Conservation (phyloP, 2,329 filamentous ascomycete genomes). For the Epichloe sylvatica region DNA sequence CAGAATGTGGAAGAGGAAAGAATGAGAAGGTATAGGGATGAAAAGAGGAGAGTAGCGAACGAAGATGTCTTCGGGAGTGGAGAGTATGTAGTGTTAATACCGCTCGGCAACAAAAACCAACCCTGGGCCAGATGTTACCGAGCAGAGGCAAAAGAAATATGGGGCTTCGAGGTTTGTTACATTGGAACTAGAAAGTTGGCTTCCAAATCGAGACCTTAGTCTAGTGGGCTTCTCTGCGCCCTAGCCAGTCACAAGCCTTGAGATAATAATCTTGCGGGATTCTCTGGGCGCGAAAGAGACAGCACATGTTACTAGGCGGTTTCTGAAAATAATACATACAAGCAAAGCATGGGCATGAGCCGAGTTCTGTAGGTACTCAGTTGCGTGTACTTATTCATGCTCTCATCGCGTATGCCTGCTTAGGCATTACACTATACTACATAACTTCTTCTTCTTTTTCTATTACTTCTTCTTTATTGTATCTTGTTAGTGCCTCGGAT, state of each 20-base stretch:
- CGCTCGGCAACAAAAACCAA: constrained; percentile 6
- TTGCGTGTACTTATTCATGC: too few species aligned
- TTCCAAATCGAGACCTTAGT: not conserved
- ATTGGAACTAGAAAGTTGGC: not conserved
- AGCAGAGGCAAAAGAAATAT: constrained; percentile 5
- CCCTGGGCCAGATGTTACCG: constrained; percentile 9
- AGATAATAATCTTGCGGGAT: constrained; percentile 12
- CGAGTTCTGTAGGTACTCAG: too few species aligned
- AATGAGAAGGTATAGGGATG: constrained; percentile 6
- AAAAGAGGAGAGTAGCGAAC: constrained; percentile 10
- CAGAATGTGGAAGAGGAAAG: constrained; percentile 4
- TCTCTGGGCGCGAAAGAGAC: too few species aligned
- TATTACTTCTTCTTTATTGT: too few species aligned
- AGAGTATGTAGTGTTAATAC: constrained; percentile 13
- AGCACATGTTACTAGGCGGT: too few species aligned
- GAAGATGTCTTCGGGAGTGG: constrained; percentile 9
- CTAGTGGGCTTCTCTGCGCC: not conserved
- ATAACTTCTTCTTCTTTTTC: too few species aligned
- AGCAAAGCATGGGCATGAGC: too few species aligned
- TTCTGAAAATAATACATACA: too few species aligned
- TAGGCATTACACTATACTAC: too few species aligned
- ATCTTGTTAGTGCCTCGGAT: too few species aligned
- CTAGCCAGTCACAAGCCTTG: constrained; percentile 13
- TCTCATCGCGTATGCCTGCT: too few species aligned
- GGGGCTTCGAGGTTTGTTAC: not conserved